Base-by-base conservation (phyloP, 1,284 basidiomycete species). In the Coniferiporia sulphurascens region DNA sequence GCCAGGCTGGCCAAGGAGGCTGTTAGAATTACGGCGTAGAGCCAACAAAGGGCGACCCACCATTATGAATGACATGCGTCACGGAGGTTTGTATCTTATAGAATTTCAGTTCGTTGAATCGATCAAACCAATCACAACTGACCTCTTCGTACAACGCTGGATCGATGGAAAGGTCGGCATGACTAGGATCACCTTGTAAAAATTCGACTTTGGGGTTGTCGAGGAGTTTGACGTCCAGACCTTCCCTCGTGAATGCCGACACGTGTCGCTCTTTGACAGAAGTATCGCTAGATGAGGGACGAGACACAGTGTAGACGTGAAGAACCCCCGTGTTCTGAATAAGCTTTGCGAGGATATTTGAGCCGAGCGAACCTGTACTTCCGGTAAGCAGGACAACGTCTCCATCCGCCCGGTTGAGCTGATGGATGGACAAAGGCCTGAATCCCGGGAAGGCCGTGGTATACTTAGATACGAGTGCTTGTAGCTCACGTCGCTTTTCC, bases 361-460 rank as follows among this genome's bases (percentile, higher is more conserved):
- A 66, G 4, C 74, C 74, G 0, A 75, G 61, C 4, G 67, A 64
- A 3, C 74, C 73, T 0, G 74, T 74, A 7, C 71, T 70, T 2
- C 75, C 74, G 0, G 73, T 74, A 1, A 76, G 52, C n/a, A 74
- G 54, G 21, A 72, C 67, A 8, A 66, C 63, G n/a, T 71, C 67
- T 6, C 58, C 59, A 15, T 41, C 49, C 13, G 8, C 13, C 27
- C 7, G 9, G 27, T 34, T 10, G 52, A 17, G 7, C 7, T 5
- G 9, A 17, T 15, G 44, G 56, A 49, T 19, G 38, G 35, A 1
- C 43, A 15, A 17, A 56, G 58, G 7, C 56, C 17, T 41, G 64
- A 13, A 36, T 17, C 4, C 38, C 5, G 72, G 71, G 57, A 73
- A 71, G 53, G 4, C 65, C 62, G 46, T 71, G 69, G n/a, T n/a